Conservation (phyloP, 768 basidiomycete species). For the Lentinula guzmanii region DNA sequence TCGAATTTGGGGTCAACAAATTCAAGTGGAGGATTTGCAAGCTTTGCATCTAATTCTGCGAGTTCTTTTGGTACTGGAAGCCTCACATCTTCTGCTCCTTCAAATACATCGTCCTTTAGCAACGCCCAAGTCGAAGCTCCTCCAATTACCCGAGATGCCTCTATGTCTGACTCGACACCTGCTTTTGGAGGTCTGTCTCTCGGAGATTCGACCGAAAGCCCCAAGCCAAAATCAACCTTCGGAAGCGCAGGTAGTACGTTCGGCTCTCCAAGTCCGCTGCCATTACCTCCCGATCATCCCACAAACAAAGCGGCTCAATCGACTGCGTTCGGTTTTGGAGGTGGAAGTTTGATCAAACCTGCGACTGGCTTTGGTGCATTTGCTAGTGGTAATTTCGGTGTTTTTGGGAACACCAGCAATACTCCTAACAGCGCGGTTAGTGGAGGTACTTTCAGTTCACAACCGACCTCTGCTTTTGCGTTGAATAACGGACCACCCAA, state of each 20-base stretch:
- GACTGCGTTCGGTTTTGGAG: conserved; percentile 9
- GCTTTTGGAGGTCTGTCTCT: conserved; percentile 32
- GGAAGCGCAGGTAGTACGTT: conserved; percentile 22
- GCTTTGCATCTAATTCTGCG: conserved; percentile 15
- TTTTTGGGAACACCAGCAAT: conserved; percentile 25
- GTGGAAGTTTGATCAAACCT: conserved; percentile 21
- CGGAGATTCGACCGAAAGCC: conserved; percentile 19
- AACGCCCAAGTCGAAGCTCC: conserved; percentile 15
- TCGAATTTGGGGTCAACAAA: conserved; percentile 9
- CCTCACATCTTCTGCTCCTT: conserved; percentile 15
- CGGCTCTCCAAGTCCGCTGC: conserved; percentile 18
- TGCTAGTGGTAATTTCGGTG: conserved; percentile 14
- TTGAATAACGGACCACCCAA: conserved; percentile 15
- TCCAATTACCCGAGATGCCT: conserved; percentile 37
- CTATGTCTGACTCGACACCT: conserved; percentile 33
- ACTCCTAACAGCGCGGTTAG: conserved; percentile 21
- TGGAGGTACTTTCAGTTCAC: conserved; percentile 24
- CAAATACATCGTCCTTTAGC: conserved; percentile 8
- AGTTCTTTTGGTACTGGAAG: conserved; percentile 9
- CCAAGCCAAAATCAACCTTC: conserved; percentile 21
- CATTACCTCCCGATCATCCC: conserved; percentile 18
- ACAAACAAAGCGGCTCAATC: conserved; percentile 13
- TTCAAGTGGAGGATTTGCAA: conserved; percentile 15
- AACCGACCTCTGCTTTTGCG: conserved; percentile 8
- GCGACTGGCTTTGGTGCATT: conserved; percentile 27